These are phyloP conservation scores for Chalciporus chontae DNA, from an alignment of 768 basidiomycete species.

Conservation along the genomic window DNA sequence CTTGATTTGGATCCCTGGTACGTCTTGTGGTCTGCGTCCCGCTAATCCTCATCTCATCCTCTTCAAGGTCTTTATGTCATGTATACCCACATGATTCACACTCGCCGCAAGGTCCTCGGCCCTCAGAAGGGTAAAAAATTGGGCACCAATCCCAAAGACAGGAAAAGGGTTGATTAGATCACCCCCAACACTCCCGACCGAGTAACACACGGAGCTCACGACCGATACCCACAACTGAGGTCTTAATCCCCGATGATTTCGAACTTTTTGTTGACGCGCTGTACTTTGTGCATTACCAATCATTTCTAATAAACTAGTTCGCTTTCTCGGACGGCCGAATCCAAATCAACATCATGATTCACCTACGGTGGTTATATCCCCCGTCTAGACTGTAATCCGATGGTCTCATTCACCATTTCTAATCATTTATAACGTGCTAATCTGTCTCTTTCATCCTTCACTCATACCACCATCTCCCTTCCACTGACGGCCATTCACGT, in stretches of 20 bases:
- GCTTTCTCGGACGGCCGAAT: conserved; percentile 5
- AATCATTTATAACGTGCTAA: not conserved
- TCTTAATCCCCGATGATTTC: not conserved
- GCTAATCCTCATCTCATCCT: not conserved
- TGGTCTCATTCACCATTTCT: conserved; percentile 9
- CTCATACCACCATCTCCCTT: not conserved
- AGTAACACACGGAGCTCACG: not conserved
- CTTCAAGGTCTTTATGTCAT: conserved; percentile 47
- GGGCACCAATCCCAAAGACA: conserved; percentile 33
- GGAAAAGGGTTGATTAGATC: conserved; percentile 18
- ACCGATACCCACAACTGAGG: not conserved
- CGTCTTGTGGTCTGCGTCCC: conserved; percentile 17
- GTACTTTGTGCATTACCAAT: not conserved
- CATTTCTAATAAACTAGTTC: conserved; percentile 21
- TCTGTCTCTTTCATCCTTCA: conserved; percentile 19
- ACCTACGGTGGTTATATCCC: too few species aligned
- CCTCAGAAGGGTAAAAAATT: conserved; percentile 29
- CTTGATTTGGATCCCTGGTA: conserved; percentile 87
- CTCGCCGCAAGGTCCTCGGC: conserved; percentile 53
- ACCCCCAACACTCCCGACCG: not conserved
- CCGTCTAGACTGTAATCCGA: not conserved
- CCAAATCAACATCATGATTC: not conserved
- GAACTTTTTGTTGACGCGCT: not conserved
- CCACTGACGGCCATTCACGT: not conserved
- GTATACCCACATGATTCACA: conserved; percentile 58